Conservation (phyloP, 2,329 filamentous ascomycete species). For the Arthroderma sp. region DNA sequence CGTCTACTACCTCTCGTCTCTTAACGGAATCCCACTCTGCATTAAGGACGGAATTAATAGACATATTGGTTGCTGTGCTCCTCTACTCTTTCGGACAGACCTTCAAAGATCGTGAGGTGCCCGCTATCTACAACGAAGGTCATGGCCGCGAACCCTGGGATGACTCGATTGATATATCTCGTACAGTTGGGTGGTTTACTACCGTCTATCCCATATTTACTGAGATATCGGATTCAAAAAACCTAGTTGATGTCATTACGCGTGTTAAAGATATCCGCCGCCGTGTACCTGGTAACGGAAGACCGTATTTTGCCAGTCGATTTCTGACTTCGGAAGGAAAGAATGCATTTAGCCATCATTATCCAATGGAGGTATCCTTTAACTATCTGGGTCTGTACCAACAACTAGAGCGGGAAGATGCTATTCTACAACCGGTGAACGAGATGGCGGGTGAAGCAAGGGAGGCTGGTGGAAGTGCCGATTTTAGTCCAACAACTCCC, state of each 20-base stretch:
- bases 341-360: constrained; percentile 22
- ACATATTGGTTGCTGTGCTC: constrained; percentile 25
- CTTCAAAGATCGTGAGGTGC: constrained; percentile 30
- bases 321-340: constrained; percentile 17
- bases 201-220: constrained; percentile 33
- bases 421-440: constrained; percentile 30
- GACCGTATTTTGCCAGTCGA: constrained; percentile 24
- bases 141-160: constrained; percentile 37
- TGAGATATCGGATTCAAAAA: constrained; percentile 8
- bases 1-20: constrained; percentile 20
- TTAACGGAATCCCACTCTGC: constrained; percentile 21
- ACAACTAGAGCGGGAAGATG: constrained; percentile 33
- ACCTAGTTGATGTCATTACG: constrained; percentile 21
- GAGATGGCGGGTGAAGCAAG: constrained; percentile 27
- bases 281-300: constrained; percentile 19
- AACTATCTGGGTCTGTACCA: constrained; percentile 27
- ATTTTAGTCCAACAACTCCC: constrained; percentile 31
- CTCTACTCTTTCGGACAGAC: constrained; percentile 32
- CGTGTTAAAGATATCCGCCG: constrained; percentile 28
- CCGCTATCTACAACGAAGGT: constrained; percentile 38
- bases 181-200: constrained; percentile 40
- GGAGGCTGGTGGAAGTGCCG: constrained; percentile 27
- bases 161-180: constrained; percentile 31
- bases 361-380: constrained; percentile 30
- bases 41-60: constrained; percentile 26